Base-by-base conservation (phyloP, 2,329 filamentous ascomycete species). In the Thelonectria blattea region DNA sequence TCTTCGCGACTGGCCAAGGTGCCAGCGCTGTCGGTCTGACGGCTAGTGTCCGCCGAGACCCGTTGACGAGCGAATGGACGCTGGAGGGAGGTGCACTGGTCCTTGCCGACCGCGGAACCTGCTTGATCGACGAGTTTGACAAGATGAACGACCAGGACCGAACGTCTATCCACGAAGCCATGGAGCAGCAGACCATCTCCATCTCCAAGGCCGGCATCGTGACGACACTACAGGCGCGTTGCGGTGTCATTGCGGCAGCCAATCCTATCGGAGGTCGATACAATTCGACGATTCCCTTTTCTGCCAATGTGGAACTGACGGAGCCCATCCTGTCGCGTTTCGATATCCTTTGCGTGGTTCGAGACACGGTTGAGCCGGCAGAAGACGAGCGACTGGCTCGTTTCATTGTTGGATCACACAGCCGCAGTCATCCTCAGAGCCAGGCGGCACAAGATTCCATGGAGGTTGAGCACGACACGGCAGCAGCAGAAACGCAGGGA, bases 121-220 rank as follows among this genome's bases (percentile, higher is more conserved):
- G 95, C 72, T 83, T 99, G 30, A 99, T 99, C 64, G 95, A 99
- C 71, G 95, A 99, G 78, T 99, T 99, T 71, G 95, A 99, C 85
- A 99, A 99, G 84, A 99, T 99, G 95, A 98, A 98, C 75, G 95
- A 99, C 75, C 93, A 98, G 74, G 95, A 99, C 76, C 88, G 95
- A 66, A 98, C 95, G 1, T 97, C 93, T 8, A 99, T 99, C 69
- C 95, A 99, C 84, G 95, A 99, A 82, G 95, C 95, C 61, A 99
- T 99, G 95, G 95, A 99, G 78, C 95, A 99, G 78, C 95, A 99
- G 79, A 99, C 95, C 1, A 99, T 99, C 68, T 98, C 94, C 62
- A 99, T 99, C 73, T 97, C 93, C 65, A 99, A 99, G 76, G 95
- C 95, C 1, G 95, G 95, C 78, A 99, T 99, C 62, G 95, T 99